These are phyloP conservation scores for Middelhovenomyces tepae DNA, from an alignment of 805 yeast species.

Conservation along the genomic window DNA sequence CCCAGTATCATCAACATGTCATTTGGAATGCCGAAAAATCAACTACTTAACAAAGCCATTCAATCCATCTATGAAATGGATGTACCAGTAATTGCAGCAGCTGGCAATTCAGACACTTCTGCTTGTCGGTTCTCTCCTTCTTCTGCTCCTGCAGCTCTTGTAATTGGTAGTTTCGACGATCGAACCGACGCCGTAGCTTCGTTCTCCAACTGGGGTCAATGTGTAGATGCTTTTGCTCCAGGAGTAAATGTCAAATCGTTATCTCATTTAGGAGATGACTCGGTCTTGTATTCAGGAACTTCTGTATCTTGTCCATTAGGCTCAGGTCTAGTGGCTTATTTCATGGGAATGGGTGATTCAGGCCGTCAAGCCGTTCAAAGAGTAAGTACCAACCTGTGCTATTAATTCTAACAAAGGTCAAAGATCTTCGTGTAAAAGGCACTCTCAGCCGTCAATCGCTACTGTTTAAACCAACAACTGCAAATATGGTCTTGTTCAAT, in stretches of 20 bases:
- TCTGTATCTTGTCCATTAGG: conserved; percentile 96
- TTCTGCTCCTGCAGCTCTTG: conserved; percentile 57
- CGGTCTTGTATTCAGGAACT: conserved; percentile 48
- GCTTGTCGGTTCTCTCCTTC: conserved; percentile 88
- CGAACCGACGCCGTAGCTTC: conserved; percentile 56
- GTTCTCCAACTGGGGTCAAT: conserved; percentile 90
- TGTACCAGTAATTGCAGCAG: conserved; percentile 26
- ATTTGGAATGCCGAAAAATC: conserved; percentile 21
- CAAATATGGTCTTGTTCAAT: conserved; percentile 19
- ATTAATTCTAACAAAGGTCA: conserved; percentile 6
- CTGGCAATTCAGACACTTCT: conserved; percentile 66
- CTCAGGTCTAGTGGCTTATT: conserved; percentile 82
- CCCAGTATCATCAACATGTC: conserved; percentile 20
- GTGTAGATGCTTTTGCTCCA: conserved; percentile 79
- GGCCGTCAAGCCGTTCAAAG: conserved; percentile 16
- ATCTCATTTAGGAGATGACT: conserved; percentile 4
- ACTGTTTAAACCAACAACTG: conserved; percentile 19
- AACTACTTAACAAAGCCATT: conserved; percentile 19
- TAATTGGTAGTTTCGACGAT: conserved; percentile 88
- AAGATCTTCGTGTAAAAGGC: conserved; percentile 11
- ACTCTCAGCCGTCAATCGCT: conserved; percentile 13
- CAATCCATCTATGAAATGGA: conserved; percentile 18
- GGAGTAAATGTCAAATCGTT: conserved; percentile 74
- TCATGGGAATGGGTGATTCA: conserved; percentile 29
- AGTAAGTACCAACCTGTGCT: conserved; percentile 6